Base-by-base conservation (phyloP, 1,284 basidiomycete genomes). In the Marasmius sp. region DNA sequence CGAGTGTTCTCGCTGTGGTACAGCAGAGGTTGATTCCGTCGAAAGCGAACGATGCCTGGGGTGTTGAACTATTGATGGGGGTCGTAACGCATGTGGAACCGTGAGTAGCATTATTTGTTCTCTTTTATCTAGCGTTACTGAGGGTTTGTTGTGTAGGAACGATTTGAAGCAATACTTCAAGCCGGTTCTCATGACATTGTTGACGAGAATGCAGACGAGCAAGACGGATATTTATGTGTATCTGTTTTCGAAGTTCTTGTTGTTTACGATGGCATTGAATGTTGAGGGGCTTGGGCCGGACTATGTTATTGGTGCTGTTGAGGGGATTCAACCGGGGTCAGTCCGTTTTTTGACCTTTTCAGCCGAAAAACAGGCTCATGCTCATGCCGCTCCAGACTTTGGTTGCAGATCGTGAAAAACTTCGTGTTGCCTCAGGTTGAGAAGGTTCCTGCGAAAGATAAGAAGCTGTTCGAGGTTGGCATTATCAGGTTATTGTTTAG, bases 161-260 rank as follows among this genome's bases (percentile, higher is more conserved):
- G 79, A 84, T 20, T 79, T 98, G 69, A 84, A 85, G 61, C 85
- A 85, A 49, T 96, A 92, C 77, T 85, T 94, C 72, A 88, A 89
- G 63, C 85, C 88, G 0, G 79, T 97, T 53, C 80, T 98, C 69
- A 83, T 95, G 73, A 89, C 92, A 18, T 81, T 98, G 22, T 80
- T 98, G 37, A 97, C 87, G 8, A 78, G 95, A 56, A 82, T 98
- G 76, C 95, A 98, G 70, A 85, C 85, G 22, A 94, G 86, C 78
- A 95, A 95, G 75, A 97, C 96, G 38, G 91, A 96, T 64, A 92
- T 88, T 73, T 97, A 92, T 74, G 88, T 91, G 9, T 93, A 95
- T 71, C 84, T 88, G 54, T 92, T 98, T 70, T 85, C 92, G 10
- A 83, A 87, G 69, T 95, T 97, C 75, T 75, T 97, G 60, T 77